A percentile compares a stretch with the other conserved stretches of the same genome.
Evolutionary conservation across 192 early-diverging fungal genomes (phyloP).

Genomic region (Blastocladiella britannica): DNA sequence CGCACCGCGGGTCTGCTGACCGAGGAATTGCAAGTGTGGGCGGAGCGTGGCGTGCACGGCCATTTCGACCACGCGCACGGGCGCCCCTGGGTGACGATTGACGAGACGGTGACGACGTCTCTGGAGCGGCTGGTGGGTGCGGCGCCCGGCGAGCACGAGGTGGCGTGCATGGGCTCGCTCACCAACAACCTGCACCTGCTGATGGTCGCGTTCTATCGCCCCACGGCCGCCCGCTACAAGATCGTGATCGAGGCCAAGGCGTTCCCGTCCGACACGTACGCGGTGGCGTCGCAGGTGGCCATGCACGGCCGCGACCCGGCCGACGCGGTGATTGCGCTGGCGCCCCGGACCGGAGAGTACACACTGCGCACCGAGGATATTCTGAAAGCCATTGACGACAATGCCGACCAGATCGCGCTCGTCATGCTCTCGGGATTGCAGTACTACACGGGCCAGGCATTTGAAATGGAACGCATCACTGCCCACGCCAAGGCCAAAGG

Average conservation of each 20-base stretch:
- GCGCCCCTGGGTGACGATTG: constrained; percentile 71
- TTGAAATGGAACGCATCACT: constrained; percentile 71
- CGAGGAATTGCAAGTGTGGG: constrained; percentile 86
- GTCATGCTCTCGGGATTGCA: constrained; percentile 80
- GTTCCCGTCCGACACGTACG: constrained; percentile 92
- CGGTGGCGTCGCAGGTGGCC: constrained; percentile 66
- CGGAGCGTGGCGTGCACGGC: constrained; percentile 52
- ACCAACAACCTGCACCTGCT: constrained; percentile 81
- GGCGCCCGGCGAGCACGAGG: constrained; percentile 37
- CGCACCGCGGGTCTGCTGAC: constrained; percentile 38
- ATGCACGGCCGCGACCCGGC: constrained; percentile 56
- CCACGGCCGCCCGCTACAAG: constrained; percentile 47
- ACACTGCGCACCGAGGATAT: constrained; percentile 63
- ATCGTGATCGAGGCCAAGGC: constrained; percentile 80
- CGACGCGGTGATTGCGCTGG: constrained; percentile 47
- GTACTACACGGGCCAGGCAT: constrained; percentile 81
- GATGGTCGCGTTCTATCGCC: constrained; percentile 83
- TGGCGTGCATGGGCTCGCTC: constrained; percentile 80
- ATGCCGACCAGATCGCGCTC: constrained; percentile 60
- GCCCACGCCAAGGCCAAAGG: constrained; percentile 57
- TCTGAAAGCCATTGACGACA: constrained; percentile 40
- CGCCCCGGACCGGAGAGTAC: constrained; percentile 49
- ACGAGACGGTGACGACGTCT: constrained; percentile 48
- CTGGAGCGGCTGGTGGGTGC: constrained; percentile 60
- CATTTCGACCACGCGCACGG: constrained; percentile 66